Conservation (phyloP, 2,329 filamentous ascomycete species). For the Cryphonectria parasitica region DNA sequence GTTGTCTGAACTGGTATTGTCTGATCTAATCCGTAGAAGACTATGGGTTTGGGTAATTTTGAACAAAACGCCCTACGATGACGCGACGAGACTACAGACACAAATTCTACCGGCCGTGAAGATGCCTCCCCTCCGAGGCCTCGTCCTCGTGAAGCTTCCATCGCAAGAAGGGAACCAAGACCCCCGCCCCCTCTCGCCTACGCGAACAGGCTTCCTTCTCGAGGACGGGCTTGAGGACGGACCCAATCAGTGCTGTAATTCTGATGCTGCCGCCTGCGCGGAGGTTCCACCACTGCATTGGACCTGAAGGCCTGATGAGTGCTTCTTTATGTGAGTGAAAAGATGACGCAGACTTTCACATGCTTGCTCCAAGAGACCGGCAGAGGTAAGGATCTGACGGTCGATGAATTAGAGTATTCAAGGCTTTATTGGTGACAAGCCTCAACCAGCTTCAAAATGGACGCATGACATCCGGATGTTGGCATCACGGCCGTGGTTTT, state of each 20-base stretch:
- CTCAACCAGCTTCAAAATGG: slow-evolving; percentile 41
- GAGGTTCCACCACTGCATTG: slow-evolving; percentile 44
- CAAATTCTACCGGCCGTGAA: slow-evolving; percentile 15
- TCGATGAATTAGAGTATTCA: slow-evolving; percentile 37
- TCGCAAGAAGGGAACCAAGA: slow-evolving; percentile 38
- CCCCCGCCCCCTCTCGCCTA: slow-evolving; percentile 39
- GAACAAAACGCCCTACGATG: neutral
- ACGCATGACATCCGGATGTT: slow-evolving; percentile 29
- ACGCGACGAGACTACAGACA: neutral
- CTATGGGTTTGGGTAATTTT: neutral
- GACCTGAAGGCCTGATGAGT: slow-evolving; percentile 44
- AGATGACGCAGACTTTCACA: slow-evolving; percentile 40
- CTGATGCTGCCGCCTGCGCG: slow-evolving; percentile 37
- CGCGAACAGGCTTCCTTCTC: slow-evolving; percentile 40
- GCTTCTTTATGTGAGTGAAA: slow-evolving; percentile 36
- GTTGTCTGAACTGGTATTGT: neutral
- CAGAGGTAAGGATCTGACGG: slow-evolving; percentile 35
- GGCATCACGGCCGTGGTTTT: neutral
- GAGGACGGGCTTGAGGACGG: slow-evolving; percentile 41
- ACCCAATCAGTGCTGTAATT: slow-evolving; percentile 40
- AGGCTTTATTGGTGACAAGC: slow-evolving; percentile 44
- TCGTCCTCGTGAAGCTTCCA: slow-evolving; percentile 37
- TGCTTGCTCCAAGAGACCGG: slow-evolving; percentile 39
- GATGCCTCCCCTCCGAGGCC: slow-evolving; percentile 40
- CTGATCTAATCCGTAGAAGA: neutral